Evolutionary conservation across 176 grass and related monocot species (phyloP).

Genomic region (Oryza longistaminata): DNA sequence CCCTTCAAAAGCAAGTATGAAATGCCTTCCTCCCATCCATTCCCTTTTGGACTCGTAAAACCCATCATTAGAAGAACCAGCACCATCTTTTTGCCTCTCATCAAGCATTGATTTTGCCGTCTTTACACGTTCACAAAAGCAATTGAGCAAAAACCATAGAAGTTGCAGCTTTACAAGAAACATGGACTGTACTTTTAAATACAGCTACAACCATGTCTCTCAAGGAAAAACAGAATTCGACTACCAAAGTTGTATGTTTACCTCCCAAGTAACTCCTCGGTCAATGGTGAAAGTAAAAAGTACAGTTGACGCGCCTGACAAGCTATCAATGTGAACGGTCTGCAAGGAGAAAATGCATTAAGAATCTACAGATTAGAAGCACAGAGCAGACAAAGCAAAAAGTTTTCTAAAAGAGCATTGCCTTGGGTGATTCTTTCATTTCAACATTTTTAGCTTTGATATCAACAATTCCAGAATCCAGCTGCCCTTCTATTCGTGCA

Average conservation of each 20-base stretch:
- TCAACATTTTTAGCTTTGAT: conserved; percentile 92
- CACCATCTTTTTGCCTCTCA: conserved; percentile 55
- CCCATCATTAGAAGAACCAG: conserved; percentile 62
- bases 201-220: conserved; percentile 25
- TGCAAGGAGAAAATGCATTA: conserved; percentile 49
- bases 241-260: conserved; percentile 32
- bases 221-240: conserved; percentile 27
- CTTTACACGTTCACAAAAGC: conserved; percentile 45
- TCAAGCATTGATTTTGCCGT: conserved; percentile 72
- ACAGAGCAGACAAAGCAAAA: conserved; percentile 24
- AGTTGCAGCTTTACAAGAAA: conserved; percentile 8
- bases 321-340: conserved; percentile 85
- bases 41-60: conserved; percentile 99
- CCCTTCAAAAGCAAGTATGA: conserved; percentile 84
- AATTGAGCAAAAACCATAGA: conserved; percentile 19
- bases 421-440: conserved; percentile 79
- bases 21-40: conserved; percentile 97
- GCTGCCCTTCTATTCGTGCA: conserved; percentile 89
- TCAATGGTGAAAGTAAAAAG: conserved; percentile 88
- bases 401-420: conserved; percentile 33
- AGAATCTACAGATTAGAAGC: background rate
- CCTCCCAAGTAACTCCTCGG: conserved; percentile 92
- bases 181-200: background rate
- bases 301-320: conserved; percentile 85
- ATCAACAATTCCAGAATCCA: conserved; percentile 99